phyloP scores from a whole-genome alignment of 202 grass and related monocot genomes.

The Bolboschoenoplectus hybrid region DNA sequence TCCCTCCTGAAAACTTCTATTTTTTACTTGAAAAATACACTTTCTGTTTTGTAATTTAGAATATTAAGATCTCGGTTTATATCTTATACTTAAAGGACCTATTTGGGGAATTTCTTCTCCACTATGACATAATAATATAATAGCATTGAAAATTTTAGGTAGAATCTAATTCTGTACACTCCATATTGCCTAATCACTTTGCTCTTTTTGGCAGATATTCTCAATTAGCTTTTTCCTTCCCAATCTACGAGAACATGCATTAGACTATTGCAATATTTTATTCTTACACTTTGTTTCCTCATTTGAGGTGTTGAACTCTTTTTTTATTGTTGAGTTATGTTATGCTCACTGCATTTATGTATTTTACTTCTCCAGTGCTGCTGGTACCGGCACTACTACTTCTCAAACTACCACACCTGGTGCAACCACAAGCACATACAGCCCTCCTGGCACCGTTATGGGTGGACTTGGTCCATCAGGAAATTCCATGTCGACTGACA shows the following conservation, averaged over 20 bases:
- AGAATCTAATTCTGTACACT: slow-evolving; percentile 32
- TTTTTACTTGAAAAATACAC: slow-evolving; percentile 1
- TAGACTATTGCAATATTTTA: background rate
- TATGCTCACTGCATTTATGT: background rate
- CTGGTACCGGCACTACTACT: slow-evolving; percentile 44
- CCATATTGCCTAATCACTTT: slow-evolving; percentile 18
- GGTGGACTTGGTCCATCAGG: slow-evolving; percentile 58
- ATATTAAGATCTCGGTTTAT: background rate
- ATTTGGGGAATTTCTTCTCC: slow-evolving; percentile 17
- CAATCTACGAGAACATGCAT: background rate
- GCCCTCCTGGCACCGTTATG: slow-evolving; percentile 46
- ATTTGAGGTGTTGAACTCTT: background rate
- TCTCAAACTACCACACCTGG: slow-evolving; percentile 13
- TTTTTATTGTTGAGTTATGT: background rate
- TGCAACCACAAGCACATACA: slow-evolving; percentile 41
- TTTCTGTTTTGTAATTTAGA: background rate
- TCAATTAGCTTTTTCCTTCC: background rate
- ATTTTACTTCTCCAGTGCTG: slow-evolving; percentile 52
- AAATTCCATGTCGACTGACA: slow-evolving; percentile 45
- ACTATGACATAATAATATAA: slow-evolving; percentile 3
- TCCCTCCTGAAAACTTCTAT: slow-evolving; percentile 11
- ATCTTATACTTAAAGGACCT: background rate
- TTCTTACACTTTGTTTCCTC: background rate
- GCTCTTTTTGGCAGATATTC: slow-evolving; percentile 8
- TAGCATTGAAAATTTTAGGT: slow-evolving; percentile 27